Evolutionary conservation across 1,284 basidiomycete species (phyloP), one percentile per base, ranked within the genome.

Genomic region (Ustilago vetiveriae): DNA sequence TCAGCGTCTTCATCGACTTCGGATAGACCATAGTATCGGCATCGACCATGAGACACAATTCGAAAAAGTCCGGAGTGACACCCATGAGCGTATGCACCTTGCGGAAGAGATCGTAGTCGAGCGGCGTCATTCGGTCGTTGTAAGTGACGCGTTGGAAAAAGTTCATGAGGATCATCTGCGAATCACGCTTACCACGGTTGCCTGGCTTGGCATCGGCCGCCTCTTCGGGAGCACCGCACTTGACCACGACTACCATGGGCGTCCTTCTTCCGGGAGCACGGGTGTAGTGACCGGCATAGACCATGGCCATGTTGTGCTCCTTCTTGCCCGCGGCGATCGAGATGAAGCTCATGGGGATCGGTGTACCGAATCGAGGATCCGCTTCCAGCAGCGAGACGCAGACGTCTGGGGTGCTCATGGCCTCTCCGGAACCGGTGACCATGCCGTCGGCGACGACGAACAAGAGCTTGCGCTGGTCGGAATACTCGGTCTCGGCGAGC

Each of bases 111-210:
- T 98, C 96, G 81, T 93, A 98, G 82, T 98, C 96, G 76, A 99
- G 87, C 10, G 96, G 96, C 16, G 88, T 88, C 94, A 98, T 98
- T 66, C 94, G 90, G 82, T 98, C 96, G 82, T 98, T 98, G 85
- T 98, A 99, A 13, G 96, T 99, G 76, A 98, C 94, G 42, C 92
- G 89, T 50, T 93, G 94, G 85, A 98, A 97, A 83, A 99, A 99
- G 85, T 97, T 97, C 95, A 99, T 98, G 74, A 99, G 86, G 77
- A 99, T 92, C 77, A 99, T 90, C 82, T 98, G 96, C 83, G 92
- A 94, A 84, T 99, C 96, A 48, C 96, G 91, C 84, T 99, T 99
- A 73, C 96, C 96, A 73, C 96, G 88, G 84, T 99, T 99, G 16
- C 96, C 96, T 2, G 95, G 93, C 82, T 98, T 99, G 84, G 90